Evolutionary conservation across 2,329 filamentous ascomycete genomes (phyloP).

Genomic region (Pseudogymnoascus sp.): DNA sequence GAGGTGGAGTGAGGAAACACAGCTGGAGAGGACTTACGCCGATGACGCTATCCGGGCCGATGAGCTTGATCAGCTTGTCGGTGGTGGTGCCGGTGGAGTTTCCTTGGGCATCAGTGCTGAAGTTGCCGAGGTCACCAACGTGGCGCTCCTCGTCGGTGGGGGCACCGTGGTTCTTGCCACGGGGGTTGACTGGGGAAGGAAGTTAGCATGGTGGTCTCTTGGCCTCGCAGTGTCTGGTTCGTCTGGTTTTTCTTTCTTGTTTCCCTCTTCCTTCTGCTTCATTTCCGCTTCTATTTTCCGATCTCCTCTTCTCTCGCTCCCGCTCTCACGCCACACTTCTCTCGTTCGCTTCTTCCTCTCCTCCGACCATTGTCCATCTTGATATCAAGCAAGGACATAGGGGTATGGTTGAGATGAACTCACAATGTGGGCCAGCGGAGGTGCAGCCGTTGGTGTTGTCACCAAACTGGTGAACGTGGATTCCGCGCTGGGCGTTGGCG

Average conservation of each 20-base stretch:
- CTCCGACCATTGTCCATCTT: not conserved
- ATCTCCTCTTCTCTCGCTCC: not conserved
- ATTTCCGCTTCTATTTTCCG: no score
- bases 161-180: constrained; percentile 85
- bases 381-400: not conserved
- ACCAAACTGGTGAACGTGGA: constrained; percentile 98
- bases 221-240: not conserved
- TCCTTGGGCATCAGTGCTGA: constrained; percentile 89
- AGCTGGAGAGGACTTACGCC: constrained; percentile 56
- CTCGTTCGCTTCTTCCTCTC: not conserved
- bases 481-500: constrained; percentile 90
- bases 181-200: constrained; percentile 75
- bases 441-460: constrained; percentile 99
- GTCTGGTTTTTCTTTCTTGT: not conserved
- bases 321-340: constrained; percentile 3
- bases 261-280: not conserved
- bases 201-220: constrained; percentile 13
- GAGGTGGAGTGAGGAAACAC: not conserved
- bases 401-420: constrained; percentile 33
- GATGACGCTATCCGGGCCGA: constrained; percentile 89
- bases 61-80: constrained; percentile 88
- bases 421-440: constrained; percentile 95
- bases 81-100: constrained; percentile 74
- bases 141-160: constrained; percentile 79
- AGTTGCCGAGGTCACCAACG: constrained; percentile 96